Base-by-base conservation (phyloP, 345 rosid genomes). In the Camelina neglecta region DNA sequence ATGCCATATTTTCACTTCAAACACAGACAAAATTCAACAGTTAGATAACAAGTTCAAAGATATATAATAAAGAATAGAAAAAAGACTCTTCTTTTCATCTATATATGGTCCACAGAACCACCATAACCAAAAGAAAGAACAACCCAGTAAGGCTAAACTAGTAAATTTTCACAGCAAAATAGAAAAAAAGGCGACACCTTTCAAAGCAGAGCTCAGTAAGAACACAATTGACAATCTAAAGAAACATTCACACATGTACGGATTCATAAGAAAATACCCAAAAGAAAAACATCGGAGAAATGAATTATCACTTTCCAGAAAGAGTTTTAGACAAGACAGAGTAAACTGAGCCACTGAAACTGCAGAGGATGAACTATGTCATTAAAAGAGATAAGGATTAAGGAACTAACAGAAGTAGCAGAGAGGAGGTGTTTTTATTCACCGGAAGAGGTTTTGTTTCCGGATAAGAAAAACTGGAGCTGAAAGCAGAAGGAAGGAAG, bases 1-100 rank as follows among this genome's bases (percentile, higher is more conserved):
- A 86, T 1, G 99, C 90, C 99, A 95, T 95, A 62, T 38, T 67
- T 12, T 70, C 62, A 75, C 73, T 48, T 69, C 54, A 15, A 38
- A 29, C 5, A 53, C 4, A 65, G 74, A 81, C 54, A 69, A 60
- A 67, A 38, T 49, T 56, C 72, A 78, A 56, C n/a, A 35, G 6
- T 63, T 47, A 76, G 58, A 23, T 20, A 74, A 45, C 66, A 9
- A 50, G 1, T 57, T 65, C 41, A 1, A 45, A 65, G 29, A 26
- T 6, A 49, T n/a, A 57, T 31, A 38, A 38, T 13, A 9, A 2
- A 38, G 2, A 36, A 7, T 6, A 2, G 8, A 38, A 8, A 38
- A 38, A 45, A 68, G 33, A 6, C n/a, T 41, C 21, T 41, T 31
- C 29, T 6, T 69, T 70, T 55, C 36, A 21, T 20, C 13, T 0